Evolutionary conservation across 441 rosid genomes (phyloP).

Genomic region (Euphorbia celastroides): DNA sequence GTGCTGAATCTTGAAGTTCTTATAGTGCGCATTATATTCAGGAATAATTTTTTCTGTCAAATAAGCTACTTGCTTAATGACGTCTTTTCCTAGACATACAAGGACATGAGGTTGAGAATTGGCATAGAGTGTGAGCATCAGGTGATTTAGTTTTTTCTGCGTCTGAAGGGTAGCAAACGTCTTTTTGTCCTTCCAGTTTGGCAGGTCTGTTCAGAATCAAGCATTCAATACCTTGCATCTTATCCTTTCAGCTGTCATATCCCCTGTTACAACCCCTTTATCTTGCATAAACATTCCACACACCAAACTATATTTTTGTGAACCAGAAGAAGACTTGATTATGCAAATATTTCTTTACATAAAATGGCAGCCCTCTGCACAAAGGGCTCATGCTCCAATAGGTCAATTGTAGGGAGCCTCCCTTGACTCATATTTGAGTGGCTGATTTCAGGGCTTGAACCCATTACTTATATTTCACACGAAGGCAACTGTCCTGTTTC

Average conservation of each 20-base stretch:
- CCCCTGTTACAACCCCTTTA: too few species aligned
- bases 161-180: neutral
- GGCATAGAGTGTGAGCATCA: neutral
- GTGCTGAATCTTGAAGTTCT: neutral
- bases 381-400: too few species aligned
- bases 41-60: neutral
- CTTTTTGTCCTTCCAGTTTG: neutral
- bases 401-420: too few species aligned
- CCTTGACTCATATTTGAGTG: too few species aligned
- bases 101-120: neutral
- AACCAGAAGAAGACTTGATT: neutral
- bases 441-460: too few species aligned
- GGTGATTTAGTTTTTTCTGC: neutral
- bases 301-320: too few species aligned
- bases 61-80: neutral
- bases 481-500: too few species aligned
- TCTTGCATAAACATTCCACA: too few species aligned
- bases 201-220: neutral
- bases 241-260: too few species aligned
- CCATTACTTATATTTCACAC: too few species aligned
- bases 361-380: too few species aligned
- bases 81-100: neutral
- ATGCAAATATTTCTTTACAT: neutral
- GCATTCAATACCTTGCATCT: neutral
- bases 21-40: neutral